Evolutionary conservation across 176 grass and related monocot species (phyloP).

Genomic region (Aegilops speltoides): DNA sequence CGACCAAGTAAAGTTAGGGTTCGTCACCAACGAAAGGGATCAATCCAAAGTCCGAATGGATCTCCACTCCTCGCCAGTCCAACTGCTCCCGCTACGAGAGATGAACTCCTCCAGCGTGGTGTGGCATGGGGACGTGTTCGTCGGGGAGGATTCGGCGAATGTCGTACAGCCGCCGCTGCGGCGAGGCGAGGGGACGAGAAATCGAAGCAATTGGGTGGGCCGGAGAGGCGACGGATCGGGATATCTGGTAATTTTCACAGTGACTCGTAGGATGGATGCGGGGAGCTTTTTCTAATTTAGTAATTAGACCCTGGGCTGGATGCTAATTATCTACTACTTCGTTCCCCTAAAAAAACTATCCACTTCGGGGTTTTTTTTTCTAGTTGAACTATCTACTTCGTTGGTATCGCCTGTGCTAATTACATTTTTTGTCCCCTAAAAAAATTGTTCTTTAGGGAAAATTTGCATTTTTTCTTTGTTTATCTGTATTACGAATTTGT

Average conservation of each 20-base stretch:
- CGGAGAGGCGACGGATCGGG: background rate
- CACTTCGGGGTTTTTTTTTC: too few species aligned
- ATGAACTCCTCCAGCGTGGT: background rate
- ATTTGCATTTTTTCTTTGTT: too few species aligned
- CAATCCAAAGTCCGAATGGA: background rate
- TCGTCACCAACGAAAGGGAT: constrained; percentile 10
- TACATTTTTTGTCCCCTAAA: too few species aligned
- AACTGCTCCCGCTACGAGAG: background rate
- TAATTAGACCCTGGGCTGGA: background rate
- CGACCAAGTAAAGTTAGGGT: background rate
- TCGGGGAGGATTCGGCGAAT: background rate
- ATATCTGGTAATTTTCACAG: background rate
- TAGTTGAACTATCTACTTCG: too few species aligned
- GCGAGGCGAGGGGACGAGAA: background rate
- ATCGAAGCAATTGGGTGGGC: background rate
- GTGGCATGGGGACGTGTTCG: background rate
- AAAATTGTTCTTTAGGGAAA: too few species aligned
- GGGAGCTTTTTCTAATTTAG: background rate
- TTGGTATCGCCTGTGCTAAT: too few species aligned
- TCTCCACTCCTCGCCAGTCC: background rate
- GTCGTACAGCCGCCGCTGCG: background rate
- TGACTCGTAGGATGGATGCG: background rate
- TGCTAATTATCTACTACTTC: background rate
- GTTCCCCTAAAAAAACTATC: too few species aligned
- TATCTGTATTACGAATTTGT: too few species aligned